These are phyloP conservation scores for Lagenaria siceraria DNA, from an alignment of 306 rosid species.

Conservation along the genomic window DNA sequence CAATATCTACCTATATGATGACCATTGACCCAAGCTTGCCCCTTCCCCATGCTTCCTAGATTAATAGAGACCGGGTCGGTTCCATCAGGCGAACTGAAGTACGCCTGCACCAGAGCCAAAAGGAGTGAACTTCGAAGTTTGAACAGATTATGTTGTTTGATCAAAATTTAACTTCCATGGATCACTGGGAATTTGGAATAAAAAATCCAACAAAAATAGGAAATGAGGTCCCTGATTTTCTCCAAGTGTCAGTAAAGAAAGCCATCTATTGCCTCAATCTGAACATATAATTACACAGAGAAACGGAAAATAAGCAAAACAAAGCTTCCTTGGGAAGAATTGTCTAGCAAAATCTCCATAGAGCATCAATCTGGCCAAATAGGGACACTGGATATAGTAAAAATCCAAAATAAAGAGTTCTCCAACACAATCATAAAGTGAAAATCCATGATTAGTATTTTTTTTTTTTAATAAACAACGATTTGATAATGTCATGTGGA, in stretches of 20 bases:
- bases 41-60: slow-evolving; percentile 96
- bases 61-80: slow-evolving; percentile 73
- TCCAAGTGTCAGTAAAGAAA: not conserved
- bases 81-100: slow-evolving; percentile 71
- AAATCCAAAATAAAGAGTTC: not conserved
- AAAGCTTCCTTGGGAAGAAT: not conserved
- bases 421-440: not conserved
- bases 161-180: not conserved
- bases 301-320: not conserved
- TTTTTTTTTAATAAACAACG: not conserved
- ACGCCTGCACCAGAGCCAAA: slow-evolving; percentile 34
- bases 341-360: not conserved
- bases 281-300: not conserved
- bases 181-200: not conserved
- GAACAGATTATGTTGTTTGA: not conserved
- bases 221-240: not conserved
- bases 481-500: slow-evolving; percentile 6
- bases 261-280: not conserved
- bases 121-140: not conserved
- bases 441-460: not conserved
- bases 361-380: not conserved
- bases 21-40: slow-evolving; percentile 98
- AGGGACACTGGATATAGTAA: not conserved
- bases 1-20: slow-evolving; percentile 96
- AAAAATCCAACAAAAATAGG: not conserved